phyloP scores from a whole-genome alignment of 768 basidiomycete genomes.

The Lentinula aciculospora region DNA sequence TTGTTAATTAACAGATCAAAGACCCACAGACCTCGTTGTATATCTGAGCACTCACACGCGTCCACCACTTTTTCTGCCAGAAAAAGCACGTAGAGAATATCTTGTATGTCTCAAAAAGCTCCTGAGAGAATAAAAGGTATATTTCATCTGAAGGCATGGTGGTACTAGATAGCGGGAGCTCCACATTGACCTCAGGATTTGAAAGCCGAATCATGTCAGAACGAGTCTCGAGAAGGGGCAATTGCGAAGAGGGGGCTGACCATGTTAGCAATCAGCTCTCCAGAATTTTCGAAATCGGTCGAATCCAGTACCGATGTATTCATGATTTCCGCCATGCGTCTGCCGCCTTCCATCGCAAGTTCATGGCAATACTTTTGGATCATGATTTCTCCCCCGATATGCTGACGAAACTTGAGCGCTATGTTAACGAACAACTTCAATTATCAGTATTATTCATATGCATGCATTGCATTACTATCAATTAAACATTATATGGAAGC shows the following conservation, averaged over 20 bases:
- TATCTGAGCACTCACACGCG: conserved; percentile 39
- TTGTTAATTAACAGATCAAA: no score
- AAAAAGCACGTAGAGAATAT: conserved; percentile 28
- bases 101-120: conserved; percentile 28
- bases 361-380: conserved; percentile 72
- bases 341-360: conserved; percentile 66
- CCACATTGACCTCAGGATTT: conserved; percentile 30
- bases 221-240: no score
- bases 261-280: conserved; percentile 69
- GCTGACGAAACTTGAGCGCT: conserved; percentile 76
- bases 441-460: no score
- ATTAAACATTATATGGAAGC: background rate
- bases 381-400: conserved; percentile 75
- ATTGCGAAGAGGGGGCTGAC: conserved; percentile 26
- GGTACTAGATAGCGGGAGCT: conserved; percentile 29
- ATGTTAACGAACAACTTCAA: background rate
- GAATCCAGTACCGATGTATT: conserved; percentile 64
- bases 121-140: conserved; percentile 19
- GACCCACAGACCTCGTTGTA: conserved; percentile 34
- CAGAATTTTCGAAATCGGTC: conserved; percentile 28
- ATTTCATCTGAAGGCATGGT: conserved; percentile 18
- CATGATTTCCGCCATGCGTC: conserved; percentile 54
- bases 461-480: no score
- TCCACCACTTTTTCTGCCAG: conserved; percentile 40
- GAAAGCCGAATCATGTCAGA: no score